A percentile compares a stretch with the other conserved stretches of the same genome.
These are phyloP conservation scores for Raphanus sativus DNA, from an alignment of 345 rosid genomes.

Conservation along the genomic window DNA sequence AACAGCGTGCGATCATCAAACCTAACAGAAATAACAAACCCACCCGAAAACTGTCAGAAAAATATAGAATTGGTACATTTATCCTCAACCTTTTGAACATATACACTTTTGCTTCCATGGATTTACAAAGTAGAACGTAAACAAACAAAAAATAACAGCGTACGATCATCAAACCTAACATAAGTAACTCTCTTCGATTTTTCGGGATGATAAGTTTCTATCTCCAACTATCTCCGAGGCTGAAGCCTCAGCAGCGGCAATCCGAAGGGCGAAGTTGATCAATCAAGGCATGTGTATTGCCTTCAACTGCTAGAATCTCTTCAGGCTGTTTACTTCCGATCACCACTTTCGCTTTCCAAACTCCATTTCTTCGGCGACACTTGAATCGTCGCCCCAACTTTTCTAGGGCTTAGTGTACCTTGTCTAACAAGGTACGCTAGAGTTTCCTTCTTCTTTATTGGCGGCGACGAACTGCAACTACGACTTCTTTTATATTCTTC, in stretches of 20 bases:
- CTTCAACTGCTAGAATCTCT: conserved; percentile 68
- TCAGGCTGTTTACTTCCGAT: conserved; percentile 59
- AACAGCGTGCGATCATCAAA: neutral
- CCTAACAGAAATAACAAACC: conserved; percentile 20
- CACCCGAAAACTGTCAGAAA: no score
- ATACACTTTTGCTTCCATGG: neutral
- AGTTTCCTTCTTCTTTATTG: conserved; percentile 2
- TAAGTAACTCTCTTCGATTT: conserved; percentile 4
- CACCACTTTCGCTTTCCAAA: conserved; percentile 73
- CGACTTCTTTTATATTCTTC: conserved; percentile 19
- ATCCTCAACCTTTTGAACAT: neutral
- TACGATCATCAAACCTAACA: conserved; percentile 8
- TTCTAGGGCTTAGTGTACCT: conserved; percentile 27
- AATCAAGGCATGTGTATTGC: conserved; percentile 62
- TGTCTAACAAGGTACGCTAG: conserved; percentile 54
- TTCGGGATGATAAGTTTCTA: conserved; percentile 4
- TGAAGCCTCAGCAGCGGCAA: conserved; percentile 56
- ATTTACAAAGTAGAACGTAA: neutral
- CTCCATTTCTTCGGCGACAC: conserved; percentile 62
- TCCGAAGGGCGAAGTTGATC: conserved; percentile 52
- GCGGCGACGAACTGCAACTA: conserved; percentile 22
- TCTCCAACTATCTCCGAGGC: neutral
- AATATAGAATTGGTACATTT: neutral
- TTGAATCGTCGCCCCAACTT: conserved; percentile 30
- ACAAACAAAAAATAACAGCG: neutral